These are phyloP conservation scores for Huiozyma sinensis DNA, from an alignment of 805 yeast species.

Conservation along the genomic window DNA sequence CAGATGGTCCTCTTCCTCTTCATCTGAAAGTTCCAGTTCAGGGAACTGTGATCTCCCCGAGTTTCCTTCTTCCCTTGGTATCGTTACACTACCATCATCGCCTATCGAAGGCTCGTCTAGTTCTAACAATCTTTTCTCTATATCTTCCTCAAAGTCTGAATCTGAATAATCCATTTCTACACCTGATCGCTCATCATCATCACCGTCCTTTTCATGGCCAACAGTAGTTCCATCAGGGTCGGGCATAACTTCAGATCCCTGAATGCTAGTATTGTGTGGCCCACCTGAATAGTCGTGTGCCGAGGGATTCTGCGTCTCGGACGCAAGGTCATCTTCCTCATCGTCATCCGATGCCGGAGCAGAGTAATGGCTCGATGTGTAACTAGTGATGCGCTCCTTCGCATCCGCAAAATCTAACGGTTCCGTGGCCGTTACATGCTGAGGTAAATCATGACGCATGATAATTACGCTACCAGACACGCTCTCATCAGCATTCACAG, in stretches of 20 bases:
- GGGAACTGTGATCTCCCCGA: not conserved
- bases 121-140: slow-evolving; percentile 22
- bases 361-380: slow-evolving; percentile 10
- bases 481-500: slow-evolving; percentile 12
- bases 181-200: not conserved
- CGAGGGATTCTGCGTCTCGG: not conserved
- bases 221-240: not conserved
- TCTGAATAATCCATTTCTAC: slow-evolving; percentile 23
- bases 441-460: not conserved
- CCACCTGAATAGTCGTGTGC: not conserved
- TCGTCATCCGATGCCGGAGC: not conserved
- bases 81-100: not conserved
- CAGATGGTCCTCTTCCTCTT: slow-evolving; percentile 3
- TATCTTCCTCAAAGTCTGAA: slow-evolving; percentile 28
- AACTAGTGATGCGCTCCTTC: slow-evolving; percentile 7
- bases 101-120: slow-evolving; percentile 6
- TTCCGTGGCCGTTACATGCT: not conserved
- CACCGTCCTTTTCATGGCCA: not conserved
- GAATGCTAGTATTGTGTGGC: not conserved
- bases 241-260: not conserved
- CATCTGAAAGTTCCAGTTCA: slow-evolving; percentile 3
- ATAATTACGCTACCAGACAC: slow-evolving; percentile 24
- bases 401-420: not conserved
- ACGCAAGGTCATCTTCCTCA: not conserved
- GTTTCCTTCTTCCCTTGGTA: not conserved